A percentile compares a stretch with the other conserved stretches of the same genome.
Evolutionary conservation across 441 rosid genomes (phyloP).

Genomic region (Euphorbia schlechtendalii): DNA sequence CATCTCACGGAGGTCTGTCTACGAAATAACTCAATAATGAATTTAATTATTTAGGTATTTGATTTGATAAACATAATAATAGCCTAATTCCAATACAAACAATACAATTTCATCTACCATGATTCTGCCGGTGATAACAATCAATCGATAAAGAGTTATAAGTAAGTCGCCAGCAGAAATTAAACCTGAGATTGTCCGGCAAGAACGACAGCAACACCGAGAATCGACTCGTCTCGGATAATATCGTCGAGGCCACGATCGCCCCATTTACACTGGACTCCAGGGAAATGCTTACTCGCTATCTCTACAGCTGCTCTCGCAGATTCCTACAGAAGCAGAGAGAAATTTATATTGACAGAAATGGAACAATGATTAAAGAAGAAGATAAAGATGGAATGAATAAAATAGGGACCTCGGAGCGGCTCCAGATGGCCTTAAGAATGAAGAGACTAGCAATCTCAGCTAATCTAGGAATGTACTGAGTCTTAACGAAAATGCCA

Average conservation of each 20-base stretch:
- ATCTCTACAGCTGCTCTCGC: slow-evolving; percentile 70
- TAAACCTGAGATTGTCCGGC: slow-evolving; percentile 82
- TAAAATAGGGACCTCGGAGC: slow-evolving; percentile 47
- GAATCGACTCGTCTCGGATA: slow-evolving; percentile 51
- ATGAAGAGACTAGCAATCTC: slow-evolving; percentile 74
- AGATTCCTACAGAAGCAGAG: slow-evolving; percentile 47
- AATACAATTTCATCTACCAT: neutral
- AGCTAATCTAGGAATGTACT: slow-evolving; percentile 76
- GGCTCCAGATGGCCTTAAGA: slow-evolving; percentile 85
- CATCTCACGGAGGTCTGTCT: neutral
- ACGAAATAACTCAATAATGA: too few relatives aligned
- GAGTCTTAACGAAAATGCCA: slow-evolving; percentile 86
- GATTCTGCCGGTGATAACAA: neutral
- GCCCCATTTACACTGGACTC: slow-evolving; percentile 83
- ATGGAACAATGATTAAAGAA: slow-evolving; percentile 5
- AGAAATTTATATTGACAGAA: neutral
- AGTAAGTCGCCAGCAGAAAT: neutral
- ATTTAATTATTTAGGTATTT: neutral
- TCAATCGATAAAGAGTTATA: too few relatives aligned
- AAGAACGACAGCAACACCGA: slow-evolving; percentile 85
- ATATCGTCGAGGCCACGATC: slow-evolving; percentile 73
- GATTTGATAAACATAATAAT: neutral
- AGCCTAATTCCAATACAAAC: neutral
- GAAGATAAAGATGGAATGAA: neutral
- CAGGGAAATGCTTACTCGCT: slow-evolving; percentile 69